These are phyloP conservation scores for Fennellomyces sp. DNA, from an alignment of 371 early-diverging fungal genomes.

Conservation along the genomic window DNA sequence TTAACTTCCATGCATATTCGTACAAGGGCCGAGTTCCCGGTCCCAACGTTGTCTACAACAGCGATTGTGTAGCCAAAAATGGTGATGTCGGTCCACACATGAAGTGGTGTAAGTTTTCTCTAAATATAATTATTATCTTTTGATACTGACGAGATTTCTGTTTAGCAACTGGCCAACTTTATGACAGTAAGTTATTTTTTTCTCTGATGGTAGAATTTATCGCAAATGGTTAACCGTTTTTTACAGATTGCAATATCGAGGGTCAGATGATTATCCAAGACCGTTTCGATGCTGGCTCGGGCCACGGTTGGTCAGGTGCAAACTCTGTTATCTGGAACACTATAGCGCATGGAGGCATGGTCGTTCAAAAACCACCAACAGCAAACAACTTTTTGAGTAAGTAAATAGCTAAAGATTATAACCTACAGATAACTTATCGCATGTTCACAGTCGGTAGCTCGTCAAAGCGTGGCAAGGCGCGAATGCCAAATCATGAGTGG, in stretches of 20 bases:
- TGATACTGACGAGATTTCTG: neutral
- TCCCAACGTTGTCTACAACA: constrained; percentile 49
- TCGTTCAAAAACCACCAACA: constrained; percentile 43
- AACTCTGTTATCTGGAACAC: constrained; percentile 58
- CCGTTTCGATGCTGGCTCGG: constrained; percentile 39
- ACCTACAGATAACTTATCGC: neutral
- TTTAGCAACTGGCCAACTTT: constrained; percentile 36
- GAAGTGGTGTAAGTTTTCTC: constrained; percentile 48
- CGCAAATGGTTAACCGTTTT: neutral
- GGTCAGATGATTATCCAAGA: constrained; percentile 38
- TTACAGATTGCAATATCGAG: constrained; percentile 34
- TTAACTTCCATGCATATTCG: constrained; percentile 49
- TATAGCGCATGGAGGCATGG: constrained; percentile 44
- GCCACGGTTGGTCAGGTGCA: constrained; percentile 55
- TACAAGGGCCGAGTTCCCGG: constrained; percentile 48
- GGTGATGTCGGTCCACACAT: constrained; percentile 53
- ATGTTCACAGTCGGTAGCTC: constrained; percentile 29
- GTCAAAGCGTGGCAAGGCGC: constrained; percentile 32
- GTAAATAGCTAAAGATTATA: neutral
- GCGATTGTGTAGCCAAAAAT: constrained; percentile 20
- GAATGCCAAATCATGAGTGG: constrained; percentile 32
- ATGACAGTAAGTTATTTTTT: constrained; percentile 29
- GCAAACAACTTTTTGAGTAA: constrained; percentile 53
- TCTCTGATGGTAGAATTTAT: neutral
- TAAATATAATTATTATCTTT: neutral